Base-by-base conservation (phyloP, 2,329 filamentous ascomycete species). In the Sporothrix curviconia region DNA sequence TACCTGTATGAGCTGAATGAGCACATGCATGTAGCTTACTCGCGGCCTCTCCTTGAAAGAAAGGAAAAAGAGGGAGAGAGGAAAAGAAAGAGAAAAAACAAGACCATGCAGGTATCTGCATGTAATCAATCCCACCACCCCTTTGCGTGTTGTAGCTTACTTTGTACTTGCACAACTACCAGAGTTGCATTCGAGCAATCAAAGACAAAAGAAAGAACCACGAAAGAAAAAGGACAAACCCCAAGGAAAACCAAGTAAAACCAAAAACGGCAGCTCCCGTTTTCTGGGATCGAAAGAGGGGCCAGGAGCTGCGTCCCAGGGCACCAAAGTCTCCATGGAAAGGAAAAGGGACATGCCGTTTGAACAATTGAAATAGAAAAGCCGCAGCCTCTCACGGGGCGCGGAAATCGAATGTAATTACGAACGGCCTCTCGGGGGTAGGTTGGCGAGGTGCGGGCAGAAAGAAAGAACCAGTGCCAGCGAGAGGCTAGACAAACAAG, bases 371-470 rank as follows among this genome's bases (percentile, higher is more conserved):
- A n/a, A 49, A n/a, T n/a, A n/a, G n/a, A 32, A 42, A 34, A 22
- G 25, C 25, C 37, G 19, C 51, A 44, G 39, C 51, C 51, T 54
- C 51, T 54, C 51, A 54, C 17, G 39, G 28, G 19, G 25, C 51
- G 39, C 52, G 52, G 52, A 66, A 58, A 58, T 56, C 56, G 56
- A 58, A 32, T 53, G 58, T 56, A 59, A 59, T 54, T 59, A 59
- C 58, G 58, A 59, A 54, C 58, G 40, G 30, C 25, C 25, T 39
- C 43, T 56, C 58, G 58, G 58, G 37, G 52, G 42, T 55, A 47
- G 42, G 32, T 44, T 34, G 37, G 17, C 3, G 24, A 19, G 14
- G 37, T 4, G 12, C 9, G 36, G 15, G 36, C 4, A 4, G 9
- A 25, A 8, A 15, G 39, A 15, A 3, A 37, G 14, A 19, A 28